These are phyloP conservation scores for Lachnellula subtilissima DNA, from an alignment of 2,329 filamentous ascomycete genomes.

Conservation along the genomic window DNA sequence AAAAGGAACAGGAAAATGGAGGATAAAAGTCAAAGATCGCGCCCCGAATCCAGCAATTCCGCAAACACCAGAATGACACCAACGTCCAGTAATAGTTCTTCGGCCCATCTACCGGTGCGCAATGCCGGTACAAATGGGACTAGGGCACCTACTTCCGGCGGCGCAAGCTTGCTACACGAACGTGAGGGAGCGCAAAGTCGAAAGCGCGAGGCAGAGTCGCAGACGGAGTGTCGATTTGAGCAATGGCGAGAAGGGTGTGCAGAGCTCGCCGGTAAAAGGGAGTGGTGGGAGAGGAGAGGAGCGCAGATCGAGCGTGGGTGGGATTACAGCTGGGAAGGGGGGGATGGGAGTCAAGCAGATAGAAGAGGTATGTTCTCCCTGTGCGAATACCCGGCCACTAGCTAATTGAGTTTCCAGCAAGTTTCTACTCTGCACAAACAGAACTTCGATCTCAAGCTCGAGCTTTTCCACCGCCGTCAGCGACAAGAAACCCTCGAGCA, in stretches of 20 bases:
- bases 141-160: constrained; percentile 9
- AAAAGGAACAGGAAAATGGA: constrained; percentile 12
- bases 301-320: constrained; percentile 27
- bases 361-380: constrained; percentile 50
- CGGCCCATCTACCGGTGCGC: constrained; percentile 10
- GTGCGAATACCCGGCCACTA: not conserved
- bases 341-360: constrained; percentile 61
- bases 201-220: constrained; percentile 21
- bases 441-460: constrained; percentile 72
- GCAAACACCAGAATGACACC: constrained; percentile 26
- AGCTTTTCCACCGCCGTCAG: constrained; percentile 65
- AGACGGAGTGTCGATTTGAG: constrained; percentile 23
- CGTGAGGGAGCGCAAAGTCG: constrained; percentile 31
- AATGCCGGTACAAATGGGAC: constrained; percentile 1
- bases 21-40: constrained; percentile 16
- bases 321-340: constrained; percentile 35
- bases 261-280: constrained; percentile 29
- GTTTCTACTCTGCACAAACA: constrained; percentile 67
- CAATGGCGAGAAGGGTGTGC: constrained; percentile 17
- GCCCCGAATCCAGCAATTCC: constrained; percentile 21
- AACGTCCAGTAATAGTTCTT: constrained; percentile 15
- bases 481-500: constrained; percentile 56
- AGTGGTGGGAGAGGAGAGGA: constrained; percentile 18
- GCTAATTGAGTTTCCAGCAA: constrained; percentile 40
- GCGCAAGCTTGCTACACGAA: constrained; percentile 30